Evolutionary conservation across 2,329 filamentous ascomycete genomes (phyloP).

Genomic region (Colletotrichum somersetense): DNA sequence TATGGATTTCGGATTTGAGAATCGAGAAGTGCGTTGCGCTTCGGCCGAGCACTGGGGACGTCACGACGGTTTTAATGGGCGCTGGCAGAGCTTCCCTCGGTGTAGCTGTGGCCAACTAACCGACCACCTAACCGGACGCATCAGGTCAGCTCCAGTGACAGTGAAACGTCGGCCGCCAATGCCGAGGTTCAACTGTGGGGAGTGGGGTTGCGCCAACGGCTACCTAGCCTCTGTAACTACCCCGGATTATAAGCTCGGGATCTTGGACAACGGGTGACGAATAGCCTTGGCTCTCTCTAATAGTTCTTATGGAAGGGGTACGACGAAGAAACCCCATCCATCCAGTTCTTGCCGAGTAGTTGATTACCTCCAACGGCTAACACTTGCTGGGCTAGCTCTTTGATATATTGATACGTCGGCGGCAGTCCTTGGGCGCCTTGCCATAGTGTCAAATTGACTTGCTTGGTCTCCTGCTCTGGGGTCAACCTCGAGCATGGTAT

Average conservation of each 20-base stretch:
- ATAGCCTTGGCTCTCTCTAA: background rate
- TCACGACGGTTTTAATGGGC: conserved; percentile 36
- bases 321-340: background rate
- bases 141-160: conserved; percentile 22
- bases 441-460: background rate
- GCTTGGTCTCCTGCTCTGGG: background rate
- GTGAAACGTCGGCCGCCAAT: conserved; percentile 34
- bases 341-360: background rate
- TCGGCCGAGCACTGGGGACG: conserved; percentile 37
- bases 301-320: background rate
- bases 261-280: conserved; percentile 1
- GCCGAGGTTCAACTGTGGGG: conserved; percentile 43
- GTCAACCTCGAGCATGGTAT: too few relatives aligned
- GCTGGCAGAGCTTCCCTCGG: conserved; percentile 32
- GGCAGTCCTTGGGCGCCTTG: background rate
- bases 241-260: conserved; percentile 38
- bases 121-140: conserved; percentile 23
- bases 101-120: conserved; percentile 36
- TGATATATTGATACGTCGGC: background rate
- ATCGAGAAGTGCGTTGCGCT: conserved; percentile 3
- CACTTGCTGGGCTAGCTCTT: background rate
- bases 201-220: conserved; percentile 27
- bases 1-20: background rate
- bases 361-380: background rate
- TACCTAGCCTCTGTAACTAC: conserved; percentile 7